Evolutionary conservation across 768 basidiomycete genomes (phyloP), one percentile per base, ranked within the genome.

Genomic region (Boletus pseudopeckii): DNA sequence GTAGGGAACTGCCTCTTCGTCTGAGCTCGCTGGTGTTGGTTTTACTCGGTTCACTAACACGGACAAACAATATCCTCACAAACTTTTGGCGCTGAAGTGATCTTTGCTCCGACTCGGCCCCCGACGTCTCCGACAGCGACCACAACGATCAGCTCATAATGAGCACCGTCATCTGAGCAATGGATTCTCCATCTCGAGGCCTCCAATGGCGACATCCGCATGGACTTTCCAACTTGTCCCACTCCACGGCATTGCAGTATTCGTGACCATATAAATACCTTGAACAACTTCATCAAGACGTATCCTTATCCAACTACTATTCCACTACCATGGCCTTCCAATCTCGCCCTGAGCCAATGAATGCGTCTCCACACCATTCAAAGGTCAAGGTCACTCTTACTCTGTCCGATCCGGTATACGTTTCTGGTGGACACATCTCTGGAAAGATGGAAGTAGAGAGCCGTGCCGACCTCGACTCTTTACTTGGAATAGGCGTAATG

Each of bases 371-470:
- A 1, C 76, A 85, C 66, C 90, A 92, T 68, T 75, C 88, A 26
- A 92, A 90, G 71, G 81, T 92, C 68, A 88, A 80, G 67, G 79
- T 89, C 15, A 77, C 85, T 13, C 65, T 88, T 18, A 77, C 74
- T 7, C 74, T 90, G 7, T 77, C 81, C 2, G 80, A 87, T 58
- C 66, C 79, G 2, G 73, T 78, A 28, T 88, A 80, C 62, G 79
- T 89, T 47, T 84, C 90, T 1, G 90, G 90, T 0, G 72, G 74
- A 36, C 71, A 78, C 58, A 77, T 91, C 33, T 75, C 82, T 7
- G 90, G 90, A 11, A 90, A 86, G 73, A 78, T 92, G 78, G 82
- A 90, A 66, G 76, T 92, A 64, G 90, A 92, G 69, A 88, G 84
- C 69, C 80, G 81, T 59, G 81, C 88, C 2, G 90, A 90, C 72